Evolutionary conservation across 805 yeast species (phyloP).

Genomic region (Saccharomycopsis selenospora): DNA sequence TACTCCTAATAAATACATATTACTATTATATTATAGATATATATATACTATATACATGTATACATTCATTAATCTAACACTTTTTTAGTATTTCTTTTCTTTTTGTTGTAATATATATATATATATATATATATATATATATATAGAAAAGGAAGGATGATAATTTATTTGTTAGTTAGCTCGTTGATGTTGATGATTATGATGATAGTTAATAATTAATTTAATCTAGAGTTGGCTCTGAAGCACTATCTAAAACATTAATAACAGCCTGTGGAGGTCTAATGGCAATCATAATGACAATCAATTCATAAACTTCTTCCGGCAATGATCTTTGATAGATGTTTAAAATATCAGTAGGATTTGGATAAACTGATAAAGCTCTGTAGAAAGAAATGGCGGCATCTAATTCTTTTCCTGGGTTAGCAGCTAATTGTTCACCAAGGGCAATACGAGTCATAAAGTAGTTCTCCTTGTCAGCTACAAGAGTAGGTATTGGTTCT

Average conservation of each 20-base stretch:
- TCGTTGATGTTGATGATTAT: no score
- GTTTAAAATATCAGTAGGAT: constrained; percentile 85
- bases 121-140: no score
- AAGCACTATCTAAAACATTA: constrained; percentile 50
- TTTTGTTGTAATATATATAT: no score
- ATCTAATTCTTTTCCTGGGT: constrained; percentile 62
- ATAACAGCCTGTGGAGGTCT: constrained; percentile 81
- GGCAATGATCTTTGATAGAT: constrained; percentile 88
- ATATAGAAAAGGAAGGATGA: no score
- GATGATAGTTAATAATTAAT: no score
- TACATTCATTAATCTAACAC: no score
- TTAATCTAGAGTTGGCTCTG: no score
- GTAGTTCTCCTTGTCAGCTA: constrained; percentile 62
- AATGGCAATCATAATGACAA: constrained; percentile 84
- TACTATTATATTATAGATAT: no score
- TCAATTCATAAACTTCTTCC: constrained; percentile 69
- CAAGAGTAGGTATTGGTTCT: constrained; percentile 70
- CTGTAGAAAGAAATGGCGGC: constrained; percentile 90
- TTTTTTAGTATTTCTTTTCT: no score
- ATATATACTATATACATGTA: no score
- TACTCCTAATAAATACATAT: no score
- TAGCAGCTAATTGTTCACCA: constrained; percentile 74
- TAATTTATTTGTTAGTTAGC: no score
- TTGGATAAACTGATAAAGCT: constrained; percentile 88
- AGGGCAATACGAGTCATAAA: constrained; percentile 77